Evolutionary conservation across 2,329 filamentous ascomycete genomes (phyloP), one percentile per base, ranked within the genome.

Genomic region (Cladophialophora chaetospira): DNA sequence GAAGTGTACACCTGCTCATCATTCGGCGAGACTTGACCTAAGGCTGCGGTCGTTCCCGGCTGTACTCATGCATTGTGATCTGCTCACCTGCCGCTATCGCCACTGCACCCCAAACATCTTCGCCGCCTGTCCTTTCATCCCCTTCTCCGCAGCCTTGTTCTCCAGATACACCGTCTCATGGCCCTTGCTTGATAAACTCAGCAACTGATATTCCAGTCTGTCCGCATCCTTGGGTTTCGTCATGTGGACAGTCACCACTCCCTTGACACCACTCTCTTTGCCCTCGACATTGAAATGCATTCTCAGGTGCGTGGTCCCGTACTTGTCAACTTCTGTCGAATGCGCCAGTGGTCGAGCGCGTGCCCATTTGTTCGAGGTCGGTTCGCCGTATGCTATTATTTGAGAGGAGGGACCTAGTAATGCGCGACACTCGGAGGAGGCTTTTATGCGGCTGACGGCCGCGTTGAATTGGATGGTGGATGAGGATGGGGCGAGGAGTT

Each of bases 221-320:
- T 79, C 73, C 33, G 85, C 80, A 28, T 84, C 84, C 1, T 82
- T 78, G 31, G 78, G 77, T 71, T 86, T 90, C 44, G 87, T 81
- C 81, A 96, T 84, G 70, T 97, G 91, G 52, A 96, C 76, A 63
- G 85, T 80, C 5, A 91, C 91, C 0, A 86, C 79, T 11, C 92
- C 93, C n/a, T 2, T 13, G 4, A 43, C 48, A 23, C 82, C 82
- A 52, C 87, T 88, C 29, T 82, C 76, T 2, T 89, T 87, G 0
- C 93, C 93, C 69, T 92, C 86, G 35, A 89, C 88, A 70, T 94
- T 85, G 71, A 97, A 97, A 65, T 91, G 86, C 82, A 97, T 91
- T 62, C 84, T 76, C 61, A 97, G 71, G 71, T 97, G 91, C 61
- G 95, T 87, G 17, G 85, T 86, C 3, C 92, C 92, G 60, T 84